Base-by-base conservation (phyloP, 2,329 filamentous ascomycete species). In the Thielaviopsis populi region DNA sequence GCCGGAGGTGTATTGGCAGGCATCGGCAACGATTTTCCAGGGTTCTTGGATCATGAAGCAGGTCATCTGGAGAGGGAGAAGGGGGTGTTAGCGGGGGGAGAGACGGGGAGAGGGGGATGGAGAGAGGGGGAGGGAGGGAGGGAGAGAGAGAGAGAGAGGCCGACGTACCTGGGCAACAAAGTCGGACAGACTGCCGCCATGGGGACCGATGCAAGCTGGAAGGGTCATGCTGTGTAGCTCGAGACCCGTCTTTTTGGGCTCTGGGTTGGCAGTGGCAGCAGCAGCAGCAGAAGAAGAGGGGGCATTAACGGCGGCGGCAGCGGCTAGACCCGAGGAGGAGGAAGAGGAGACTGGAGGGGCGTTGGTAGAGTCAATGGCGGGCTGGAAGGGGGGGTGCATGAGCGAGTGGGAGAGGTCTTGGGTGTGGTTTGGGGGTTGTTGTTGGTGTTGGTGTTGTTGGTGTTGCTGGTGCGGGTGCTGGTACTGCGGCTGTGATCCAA, bases 41-140 rank as follows among this genome's bases (percentile, higher is more conserved):
- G 87, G 88, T 74, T 97, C 91, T 72, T 97, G 97, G 92, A 94
- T 97, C 76, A 97, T 96, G 15, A 99, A 80, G 71, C 92, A 96
- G 13, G 92, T 95, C 74, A 97, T 89, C 89, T 96, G 70, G 2
- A 65, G 27, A 27, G 8, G 30, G 7, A 4, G 46, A 22, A 24
- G 46, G 13, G 46, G 0, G 10, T 40, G 60, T 41, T 54, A 54
- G 37, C 1, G 11, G 13, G 30, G 27, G 11, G 30, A 24, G 54
- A 46, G 19, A n/a, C n/a, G n/a, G n/a, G 2, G 19, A 19, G 1
- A 8, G 19, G 22, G 3, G 11, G 22, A 5, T 7, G n/a, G 11
- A 5, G 30, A 24, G 54, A 46, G 19, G 22, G 27, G 15, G 24
- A n/a, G n/a, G n/a, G 43, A 48, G n/a, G 10, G 10, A 46, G 46